phyloP scores from a whole-genome alignment of 768 basidiomycete species.

The Strobilomyces confusus region DNA sequence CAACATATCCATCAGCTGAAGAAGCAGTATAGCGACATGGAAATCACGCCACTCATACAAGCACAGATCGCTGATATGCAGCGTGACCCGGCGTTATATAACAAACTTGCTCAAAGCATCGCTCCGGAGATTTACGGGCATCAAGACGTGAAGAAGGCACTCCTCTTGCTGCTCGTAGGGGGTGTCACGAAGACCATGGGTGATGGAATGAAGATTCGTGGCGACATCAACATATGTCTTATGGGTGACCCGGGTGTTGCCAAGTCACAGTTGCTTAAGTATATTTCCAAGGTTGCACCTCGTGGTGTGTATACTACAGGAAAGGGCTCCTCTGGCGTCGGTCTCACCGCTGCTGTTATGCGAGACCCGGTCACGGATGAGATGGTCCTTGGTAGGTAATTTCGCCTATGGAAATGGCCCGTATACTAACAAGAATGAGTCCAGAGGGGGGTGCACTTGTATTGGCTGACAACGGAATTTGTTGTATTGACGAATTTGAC shows the following conservation, averaged over 20 bases:
- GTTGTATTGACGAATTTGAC: slow-evolving; percentile 99
- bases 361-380: slow-evolving; percentile 98
- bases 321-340: slow-evolving; percentile 97
- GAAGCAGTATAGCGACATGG: slow-evolving; percentile 96
- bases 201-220: slow-evolving; percentile 98
- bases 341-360: slow-evolving; percentile 99
- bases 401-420: neutral
- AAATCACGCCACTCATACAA: slow-evolving; percentile 81
- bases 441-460: slow-evolving; percentile 99
- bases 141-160: slow-evolving; percentile 93
- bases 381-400: slow-evolving; percentile 87
- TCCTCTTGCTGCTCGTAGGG: slow-evolving; percentile 88
- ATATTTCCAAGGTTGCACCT: slow-evolving; percentile 97
- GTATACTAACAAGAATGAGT: slow-evolving; percentile 10
- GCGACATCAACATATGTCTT: slow-evolving; percentile 94
- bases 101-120: slow-evolving; percentile 86
- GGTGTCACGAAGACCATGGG: slow-evolving; percentile 94
- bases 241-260: slow-evolving; percentile 99
- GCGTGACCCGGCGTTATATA: slow-evolving; percentile 76
- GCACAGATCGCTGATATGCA: slow-evolving; percentile 63
- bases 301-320: slow-evolving; percentile 98
- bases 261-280: slow-evolving; percentile 95
- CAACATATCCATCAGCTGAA: slow-evolving; percentile 93
- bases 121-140: slow-evolving; percentile 99
- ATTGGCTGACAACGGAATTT: slow-evolving; percentile 97